phyloP scores from a whole-genome alignment of 2,329 filamentous ascomycete species.

The Colletotrichum spinosum region DNA sequence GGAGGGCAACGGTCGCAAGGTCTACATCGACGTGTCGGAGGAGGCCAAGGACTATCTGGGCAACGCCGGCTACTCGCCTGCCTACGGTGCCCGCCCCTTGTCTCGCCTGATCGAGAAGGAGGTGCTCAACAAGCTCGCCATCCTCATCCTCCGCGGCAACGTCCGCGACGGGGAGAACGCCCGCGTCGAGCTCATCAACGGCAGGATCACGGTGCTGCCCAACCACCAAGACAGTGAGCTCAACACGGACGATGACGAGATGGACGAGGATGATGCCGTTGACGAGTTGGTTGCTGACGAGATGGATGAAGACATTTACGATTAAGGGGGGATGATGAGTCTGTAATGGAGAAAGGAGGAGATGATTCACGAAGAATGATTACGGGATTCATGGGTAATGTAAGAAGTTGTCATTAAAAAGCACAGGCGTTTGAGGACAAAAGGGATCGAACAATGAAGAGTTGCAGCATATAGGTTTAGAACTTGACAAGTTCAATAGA shows the following conservation, averaged over 20 bases:
- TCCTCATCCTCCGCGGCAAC: slow-evolving; percentile 87
- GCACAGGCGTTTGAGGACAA: slow-evolving; percentile 24
- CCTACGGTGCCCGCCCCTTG: slow-evolving; percentile 92
- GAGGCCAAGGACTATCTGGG: slow-evolving; percentile 95
- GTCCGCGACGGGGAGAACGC: slow-evolving; percentile 89
- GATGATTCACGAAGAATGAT: slow-evolving; percentile 26
- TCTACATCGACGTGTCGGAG: slow-evolving; percentile 83
- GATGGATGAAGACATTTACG: slow-evolving; percentile 70
- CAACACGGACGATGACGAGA: slow-evolving; percentile 71
- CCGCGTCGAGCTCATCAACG: slow-evolving; percentile 80
- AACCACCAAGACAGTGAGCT: slow-evolving; percentile 79
- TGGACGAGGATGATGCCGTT: slow-evolving; percentile 78
- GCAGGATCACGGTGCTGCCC: slow-evolving; percentile 82
- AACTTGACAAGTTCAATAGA: slow-evolving; percentile 17
- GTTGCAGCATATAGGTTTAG: slow-evolving; percentile 1
- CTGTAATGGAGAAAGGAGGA: not conserved
- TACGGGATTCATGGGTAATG: not conserved
- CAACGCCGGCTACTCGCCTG: slow-evolving; percentile 90
- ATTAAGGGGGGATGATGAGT: slow-evolving; percentile 43
- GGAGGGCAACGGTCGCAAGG: slow-evolving; percentile 84
- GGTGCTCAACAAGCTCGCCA: slow-evolving; percentile 91
- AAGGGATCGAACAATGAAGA: not conserved
- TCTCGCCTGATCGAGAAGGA: slow-evolving; percentile 95
- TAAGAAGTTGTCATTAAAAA: slow-evolving; percentile 6
- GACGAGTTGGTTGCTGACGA: slow-evolving; percentile 73